Conservation (phyloP, 805 yeast species). For the Metschnikowia drakensbergensis region DNA sequence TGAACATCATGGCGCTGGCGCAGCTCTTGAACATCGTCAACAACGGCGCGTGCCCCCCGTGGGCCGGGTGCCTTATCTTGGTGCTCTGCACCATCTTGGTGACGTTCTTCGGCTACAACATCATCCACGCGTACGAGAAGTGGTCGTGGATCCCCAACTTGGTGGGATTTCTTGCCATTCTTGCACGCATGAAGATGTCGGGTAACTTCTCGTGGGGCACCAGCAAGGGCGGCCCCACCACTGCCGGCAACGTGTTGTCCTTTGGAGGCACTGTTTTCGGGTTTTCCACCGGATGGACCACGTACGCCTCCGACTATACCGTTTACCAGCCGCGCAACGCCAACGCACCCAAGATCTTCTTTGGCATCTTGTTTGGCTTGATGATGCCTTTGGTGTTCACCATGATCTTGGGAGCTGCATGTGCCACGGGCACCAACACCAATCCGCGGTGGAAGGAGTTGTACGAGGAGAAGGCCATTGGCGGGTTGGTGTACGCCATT, state of each 20-base stretch:
- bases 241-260: constrained; percentile 73
- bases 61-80: constrained; percentile 85
- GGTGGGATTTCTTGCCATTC: constrained; percentile 69
- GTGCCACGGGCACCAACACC: constrained; percentile 61
- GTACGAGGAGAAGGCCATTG: constrained; percentile 55
- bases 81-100: constrained; percentile 65
- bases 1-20: constrained; percentile 85
- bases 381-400: constrained; percentile 66
- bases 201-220: constrained; percentile 47
- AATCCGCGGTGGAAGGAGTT: constrained; percentile 41
- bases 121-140: constrained; percentile 78
- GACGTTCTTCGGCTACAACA: constrained; percentile 79
- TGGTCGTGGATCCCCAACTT: constrained; percentile 86
- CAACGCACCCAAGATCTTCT: constrained; percentile 56
- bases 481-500: constrained; percentile 80
- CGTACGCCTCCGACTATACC: constrained; percentile 89
- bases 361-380: constrained; percentile 61
- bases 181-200: constrained; percentile 69
- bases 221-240: constrained; percentile 50
- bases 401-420: constrained; percentile 82
- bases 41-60: constrained; percentile 65
- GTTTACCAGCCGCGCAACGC: constrained; percentile 75
- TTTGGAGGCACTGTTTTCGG: constrained; percentile 84
- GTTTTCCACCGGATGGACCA: constrained; percentile 92
- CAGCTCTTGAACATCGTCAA: constrained; percentile 77